Base-by-base conservation (phyloP, 345 rosid genomes). In the Melaleuca quinquenervia region DNA sequence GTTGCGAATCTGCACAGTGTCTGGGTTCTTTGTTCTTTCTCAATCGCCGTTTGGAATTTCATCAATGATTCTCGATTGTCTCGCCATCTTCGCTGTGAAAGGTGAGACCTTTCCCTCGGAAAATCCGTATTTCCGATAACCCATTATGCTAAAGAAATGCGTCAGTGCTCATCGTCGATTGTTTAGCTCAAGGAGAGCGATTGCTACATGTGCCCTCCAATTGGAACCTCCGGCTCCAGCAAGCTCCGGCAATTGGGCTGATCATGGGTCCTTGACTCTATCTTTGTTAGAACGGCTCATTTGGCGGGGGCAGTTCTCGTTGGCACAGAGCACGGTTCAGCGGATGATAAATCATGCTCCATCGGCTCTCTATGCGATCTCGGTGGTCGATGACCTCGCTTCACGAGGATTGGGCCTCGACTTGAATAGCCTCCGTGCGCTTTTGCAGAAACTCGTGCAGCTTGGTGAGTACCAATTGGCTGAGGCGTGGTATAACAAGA, bases 261-360 rank as follows among this genome's bases (percentile, higher is more conserved):
- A 90, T 89, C 94, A 90, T 56, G 83, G 84, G 50, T 82, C 92
- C 52, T 87, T 90, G 85, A 89, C 90, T 88, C 54, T 92, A 85
- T 92, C 94, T 22, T 88, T 94, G 85, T 82, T 88, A 0, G 91
- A 90, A 48, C 90, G 89, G 44, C 94, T 95, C 70, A 85, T 90
- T 84, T 50, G 78, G 49, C 87, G 90, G 15, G 96, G 93, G 62
- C 89, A 89, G 18, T 50, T 86, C 20, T 86, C 93, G 74, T 89
- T 91, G 18, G 92, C 93, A 51, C 90, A 88, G 80, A 84, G 89
- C 89, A 91, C 92, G 27, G 83, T 88, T 52, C 94, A 90, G 76
- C 89, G 91, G 52, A 87, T 93, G 6, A 88, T 92, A 53, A 84
- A 84, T 29, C 53, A 82, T 10, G 90, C 92, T 84, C 85, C 88